These are phyloP conservation scores for Kregervanrija pseudodelftensis DNA, from an alignment of 805 yeast species.

Conservation along the genomic window DNA sequence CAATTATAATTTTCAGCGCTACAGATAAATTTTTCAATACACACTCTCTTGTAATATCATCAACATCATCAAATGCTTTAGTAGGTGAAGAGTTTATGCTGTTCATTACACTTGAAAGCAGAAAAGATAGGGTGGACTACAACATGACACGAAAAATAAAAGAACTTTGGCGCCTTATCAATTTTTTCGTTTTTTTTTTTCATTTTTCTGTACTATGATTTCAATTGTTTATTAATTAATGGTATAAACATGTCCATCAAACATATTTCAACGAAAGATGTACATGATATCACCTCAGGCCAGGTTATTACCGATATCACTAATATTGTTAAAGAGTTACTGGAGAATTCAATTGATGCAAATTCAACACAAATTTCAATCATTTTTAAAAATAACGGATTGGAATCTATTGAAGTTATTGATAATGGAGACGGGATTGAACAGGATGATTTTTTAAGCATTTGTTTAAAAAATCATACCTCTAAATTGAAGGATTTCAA, in stretches of 20 bases:
- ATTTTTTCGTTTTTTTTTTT: no score
- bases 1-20: constrained; percentile 43
- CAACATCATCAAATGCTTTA: neutral
- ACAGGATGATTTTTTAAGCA: constrained; percentile 39
- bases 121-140: neutral
- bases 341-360: constrained; percentile 87
- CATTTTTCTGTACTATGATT: neutral
- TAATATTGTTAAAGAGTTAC: constrained; percentile 74
- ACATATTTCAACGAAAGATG: constrained; percentile 43
- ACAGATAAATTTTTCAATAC: constrained; percentile 32
- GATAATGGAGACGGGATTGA: constrained; percentile 68
- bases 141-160: no score
- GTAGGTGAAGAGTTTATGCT: neutral
- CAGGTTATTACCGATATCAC: constrained; percentile 82
- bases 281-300: constrained; percentile 80
- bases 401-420: constrained; percentile 57
- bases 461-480: constrained; percentile 61
- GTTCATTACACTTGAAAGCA: neutral
- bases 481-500: constrained; percentile 56
- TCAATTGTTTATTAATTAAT: neutral
- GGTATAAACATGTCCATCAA: constrained; percentile 9
- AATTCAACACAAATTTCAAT: constrained; percentile 61
- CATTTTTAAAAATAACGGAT: constrained; percentile 54
- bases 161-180: neutral
- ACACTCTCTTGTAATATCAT: neutral